These are phyloP conservation scores for Pseudoperonospora humuli DNA, from an alignment of 352 stramenopile species.

Conservation along the genomic window DNA sequence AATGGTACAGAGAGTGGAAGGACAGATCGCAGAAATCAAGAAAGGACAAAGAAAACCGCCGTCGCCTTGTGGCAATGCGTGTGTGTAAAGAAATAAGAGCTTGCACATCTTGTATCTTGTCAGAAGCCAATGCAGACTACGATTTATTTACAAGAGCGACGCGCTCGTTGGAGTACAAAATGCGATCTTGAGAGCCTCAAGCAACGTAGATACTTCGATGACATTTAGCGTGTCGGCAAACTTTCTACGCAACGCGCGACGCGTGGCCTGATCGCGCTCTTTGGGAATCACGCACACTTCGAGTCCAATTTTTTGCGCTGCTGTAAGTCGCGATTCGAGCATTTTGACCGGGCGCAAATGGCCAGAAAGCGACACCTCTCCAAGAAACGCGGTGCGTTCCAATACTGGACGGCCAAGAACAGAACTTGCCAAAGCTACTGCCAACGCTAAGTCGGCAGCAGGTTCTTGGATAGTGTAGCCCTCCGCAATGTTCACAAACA, in stretches of 20 bases:
- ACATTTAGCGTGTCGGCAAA: constrained; percentile 47
- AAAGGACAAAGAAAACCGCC: constrained; percentile 14
- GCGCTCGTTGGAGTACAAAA: constrained; percentile 19
- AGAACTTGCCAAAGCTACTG: constrained; percentile 64
- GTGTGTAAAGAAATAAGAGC: constrained; percentile 29
- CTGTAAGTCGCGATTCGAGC: constrained; percentile 69
- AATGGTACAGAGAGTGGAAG: constrained; percentile 8
- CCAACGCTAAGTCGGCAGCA: constrained; percentile 66
- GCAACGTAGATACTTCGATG: constrained; percentile 55
- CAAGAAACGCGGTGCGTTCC: constrained; percentile 54
- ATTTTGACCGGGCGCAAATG: constrained; percentile 76
- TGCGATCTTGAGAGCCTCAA: constrained; percentile 57
- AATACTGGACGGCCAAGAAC: constrained; percentile 52
- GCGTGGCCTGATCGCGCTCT: constrained; percentile 36
- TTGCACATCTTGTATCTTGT: constrained; percentile 23
- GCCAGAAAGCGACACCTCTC: constrained; percentile 73
- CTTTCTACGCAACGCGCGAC: constrained; percentile 37
- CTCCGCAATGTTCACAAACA: constrained; percentile 84
- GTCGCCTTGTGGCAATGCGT: constrained; percentile 8
- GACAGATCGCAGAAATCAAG: constrained; percentile 6
- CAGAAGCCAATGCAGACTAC: constrained; percentile 10
- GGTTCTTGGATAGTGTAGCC: constrained; percentile 80
- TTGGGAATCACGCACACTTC: constrained; percentile 65
- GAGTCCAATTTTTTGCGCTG: constrained; percentile 75
- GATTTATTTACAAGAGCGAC: constrained; percentile 12